These are phyloP conservation scores for Rhodomyrtus tomentosa DNA, from an alignment of 345 rosid genomes.

Conservation along the genomic window DNA sequence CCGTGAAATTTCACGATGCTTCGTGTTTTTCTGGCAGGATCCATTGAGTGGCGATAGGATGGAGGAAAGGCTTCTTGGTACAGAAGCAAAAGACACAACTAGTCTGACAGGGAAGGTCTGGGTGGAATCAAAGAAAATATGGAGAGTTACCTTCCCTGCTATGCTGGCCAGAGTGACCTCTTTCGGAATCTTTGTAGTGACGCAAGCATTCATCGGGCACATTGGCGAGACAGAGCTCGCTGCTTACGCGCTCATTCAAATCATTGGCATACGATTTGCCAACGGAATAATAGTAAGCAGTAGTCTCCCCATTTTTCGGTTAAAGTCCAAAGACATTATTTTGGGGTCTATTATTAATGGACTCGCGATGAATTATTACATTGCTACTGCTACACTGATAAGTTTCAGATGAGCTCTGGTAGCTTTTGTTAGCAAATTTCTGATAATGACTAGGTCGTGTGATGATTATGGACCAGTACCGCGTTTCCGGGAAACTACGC, in stretches of 20 bases:
- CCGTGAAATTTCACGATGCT: background rate
- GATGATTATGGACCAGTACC: background rate
- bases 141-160: constrained; percentile 21
- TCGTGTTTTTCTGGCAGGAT: background rate
- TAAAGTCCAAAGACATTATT: background rate
- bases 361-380: background rate
- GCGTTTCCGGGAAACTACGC: background rate
- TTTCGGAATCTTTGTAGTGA: constrained; percentile 11
- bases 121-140: constrained; percentile 20
- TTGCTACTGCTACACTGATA: background rate
- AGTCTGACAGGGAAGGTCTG: constrained; percentile 2
- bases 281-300: constrained; percentile 15
- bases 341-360: background rate
- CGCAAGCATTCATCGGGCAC: constrained; percentile 20
- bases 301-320: background rate
- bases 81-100: background rate
- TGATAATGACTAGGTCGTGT: background rate
- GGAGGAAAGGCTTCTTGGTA: constrained; percentile 12
- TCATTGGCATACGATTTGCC: constrained; percentile 8
- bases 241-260: constrained; percentile 19
- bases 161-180: constrained; percentile 4
- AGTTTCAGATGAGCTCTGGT: background rate
- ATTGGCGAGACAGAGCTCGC: constrained; percentile 19
- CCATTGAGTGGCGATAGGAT: background rate
- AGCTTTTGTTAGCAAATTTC: background rate